Percentiles rank a stretch among this genome's conserved stretches.
Conservation (phyloP, 2,329 filamentous ascomycete species). For the Hymenoscyphus fructigenus region DNA sequence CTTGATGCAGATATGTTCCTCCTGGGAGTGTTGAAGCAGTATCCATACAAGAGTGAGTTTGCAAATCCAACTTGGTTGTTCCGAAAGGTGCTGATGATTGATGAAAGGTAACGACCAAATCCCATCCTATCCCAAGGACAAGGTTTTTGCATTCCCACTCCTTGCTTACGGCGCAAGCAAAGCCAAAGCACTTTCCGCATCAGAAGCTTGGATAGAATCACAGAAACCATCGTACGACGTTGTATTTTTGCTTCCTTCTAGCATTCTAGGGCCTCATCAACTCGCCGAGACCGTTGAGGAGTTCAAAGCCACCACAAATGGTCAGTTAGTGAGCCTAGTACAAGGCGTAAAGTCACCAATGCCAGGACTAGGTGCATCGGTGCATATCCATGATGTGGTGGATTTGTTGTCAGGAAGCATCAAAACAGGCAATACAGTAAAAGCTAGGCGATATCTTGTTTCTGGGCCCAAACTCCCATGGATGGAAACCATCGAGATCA, state of each 20-base stretch:
- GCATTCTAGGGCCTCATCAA: background rate
- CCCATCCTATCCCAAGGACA: slow-evolving; percentile 3
- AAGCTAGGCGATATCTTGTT: background rate
- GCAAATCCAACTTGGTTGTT: no score
- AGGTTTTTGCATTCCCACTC: background rate
- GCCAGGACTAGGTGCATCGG: no score
- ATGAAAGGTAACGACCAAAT: slow-evolving; percentile 15
- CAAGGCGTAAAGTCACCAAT: no score
- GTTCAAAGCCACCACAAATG: no score
- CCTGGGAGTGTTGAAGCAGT: background rate
- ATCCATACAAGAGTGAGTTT: background rate
- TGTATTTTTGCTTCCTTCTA: background rate
- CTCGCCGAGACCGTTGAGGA: no score
- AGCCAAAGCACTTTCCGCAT: background rate
- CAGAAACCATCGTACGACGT: background rate
- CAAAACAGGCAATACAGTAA: background rate
- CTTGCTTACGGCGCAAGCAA: slow-evolving; percentile 1
- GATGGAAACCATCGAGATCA: slow-evolving; percentile 8
- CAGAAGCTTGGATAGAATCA: background rate
- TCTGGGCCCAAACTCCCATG: background rate
- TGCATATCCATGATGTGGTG: no score
- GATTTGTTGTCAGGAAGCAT: background rate
- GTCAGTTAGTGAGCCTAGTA: no score
- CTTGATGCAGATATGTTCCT: slow-evolving; percentile 17
- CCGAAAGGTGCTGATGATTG: no score